phyloP scores from a whole-genome alignment of 2,329 filamentous ascomycete genomes.

The Annulohypoxylon truncatum region DNA sequence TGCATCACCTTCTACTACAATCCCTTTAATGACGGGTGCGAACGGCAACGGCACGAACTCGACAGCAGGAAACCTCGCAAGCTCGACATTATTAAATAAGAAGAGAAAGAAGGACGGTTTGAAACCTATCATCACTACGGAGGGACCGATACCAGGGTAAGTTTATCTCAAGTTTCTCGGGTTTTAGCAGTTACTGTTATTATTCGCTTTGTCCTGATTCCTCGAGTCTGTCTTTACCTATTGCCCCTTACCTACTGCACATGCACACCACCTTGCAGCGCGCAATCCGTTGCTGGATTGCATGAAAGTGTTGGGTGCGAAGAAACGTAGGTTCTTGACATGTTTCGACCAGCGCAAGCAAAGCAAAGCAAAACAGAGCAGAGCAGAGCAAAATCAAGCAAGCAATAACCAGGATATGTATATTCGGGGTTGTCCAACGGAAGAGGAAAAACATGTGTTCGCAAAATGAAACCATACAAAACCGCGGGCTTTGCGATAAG shows the following conservation, averaged over 20 bases:
- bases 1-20: conserved; percentile 31
- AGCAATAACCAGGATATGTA: not conserved
- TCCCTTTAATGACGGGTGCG: conserved; percentile 51
- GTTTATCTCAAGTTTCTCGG: conserved; percentile 37
- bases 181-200: conserved; percentile 1
- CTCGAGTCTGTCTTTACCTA: conserved; percentile 8
- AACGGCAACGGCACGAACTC: conserved; percentile 48
- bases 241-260: conserved; percentile 24
- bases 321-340: conserved; percentile 29
- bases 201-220: conserved; percentile 3
- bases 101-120: conserved; percentile 80
- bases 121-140: conserved; percentile 81
- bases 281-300: conserved; percentile 33
- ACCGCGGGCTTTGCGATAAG: not conserved
- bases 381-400: not conserved
- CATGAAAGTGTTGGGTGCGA: conserved; percentile 12
- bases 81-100: conserved; percentile 59
- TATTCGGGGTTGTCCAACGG: not conserved
- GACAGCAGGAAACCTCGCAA: conserved; percentile 29
- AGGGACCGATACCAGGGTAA: conserved; percentile 59
- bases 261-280: conserved; percentile 32
- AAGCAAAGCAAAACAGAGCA: conserved; percentile 4
- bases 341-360: conserved; percentile 25
- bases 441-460: not conserved
- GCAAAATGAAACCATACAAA: conserved; percentile 3